Percentiles rank a stretch among this genome's conserved stretches.
Evolutionary conservation across 179 eudicot species (phyloP).

Genomic region (Drosera spatulata): DNA sequence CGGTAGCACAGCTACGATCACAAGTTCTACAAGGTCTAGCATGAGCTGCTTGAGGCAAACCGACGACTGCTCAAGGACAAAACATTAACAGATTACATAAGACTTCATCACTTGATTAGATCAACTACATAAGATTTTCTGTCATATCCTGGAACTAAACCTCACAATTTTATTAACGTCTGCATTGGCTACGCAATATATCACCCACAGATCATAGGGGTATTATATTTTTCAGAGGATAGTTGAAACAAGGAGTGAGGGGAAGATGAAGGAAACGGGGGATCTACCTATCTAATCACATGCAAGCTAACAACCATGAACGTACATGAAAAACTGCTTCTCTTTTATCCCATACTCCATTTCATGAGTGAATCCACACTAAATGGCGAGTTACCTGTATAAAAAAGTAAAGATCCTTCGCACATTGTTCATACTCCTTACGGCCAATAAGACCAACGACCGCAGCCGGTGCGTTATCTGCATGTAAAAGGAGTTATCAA

Average conservation of each 20-base stretch:
- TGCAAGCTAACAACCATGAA: too few species aligned
- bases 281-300: too few species aligned
- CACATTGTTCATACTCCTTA: constrained; percentile 92
- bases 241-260: too few species aligned
- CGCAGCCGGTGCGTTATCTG: constrained; percentile 92
- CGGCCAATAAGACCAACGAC: constrained; percentile 85
- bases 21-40: constrained; percentile 68
- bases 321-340: too few species aligned
- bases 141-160: too few species aligned
- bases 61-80: constrained; percentile 52
- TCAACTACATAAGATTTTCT: too few species aligned
- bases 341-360: neutral
- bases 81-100: neutral
- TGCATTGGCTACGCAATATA: too few species aligned
- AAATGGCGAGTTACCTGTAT: constrained; percentile 53
- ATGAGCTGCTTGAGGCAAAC: constrained; percentile 76
- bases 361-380: neutral
- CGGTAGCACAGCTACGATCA: constrained; percentile 73
- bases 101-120: too few species aligned
- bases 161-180: too few species aligned
- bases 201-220: too few species aligned
- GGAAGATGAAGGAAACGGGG: too few species aligned
- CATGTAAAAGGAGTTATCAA: constrained; percentile 4
- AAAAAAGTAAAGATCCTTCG: constrained; percentile 88
- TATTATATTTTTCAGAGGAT: too few species aligned